Evolutionary conservation across 2,329 filamentous ascomycete species (phyloP).

Genomic region (Epichloe typhina): DNA sequence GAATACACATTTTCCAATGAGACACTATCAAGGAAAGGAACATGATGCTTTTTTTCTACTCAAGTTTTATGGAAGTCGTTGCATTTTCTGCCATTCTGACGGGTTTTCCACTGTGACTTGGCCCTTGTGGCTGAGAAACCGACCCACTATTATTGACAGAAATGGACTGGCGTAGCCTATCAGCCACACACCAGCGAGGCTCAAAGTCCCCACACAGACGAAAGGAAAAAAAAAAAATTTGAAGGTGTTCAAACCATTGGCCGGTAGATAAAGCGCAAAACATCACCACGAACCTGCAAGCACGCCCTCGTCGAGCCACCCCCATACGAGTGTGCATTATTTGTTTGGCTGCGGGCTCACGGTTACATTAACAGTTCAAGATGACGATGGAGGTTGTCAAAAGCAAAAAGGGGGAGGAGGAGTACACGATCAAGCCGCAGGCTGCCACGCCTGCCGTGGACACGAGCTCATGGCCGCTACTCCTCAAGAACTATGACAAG

Average conservation of each 20-base stretch:
- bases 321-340: slow-evolving; percentile 10
- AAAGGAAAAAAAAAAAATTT: slow-evolving; percentile 11
- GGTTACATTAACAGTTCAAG: slow-evolving; percentile 9
- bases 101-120: too few relatives aligned
- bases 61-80: too few relatives aligned
- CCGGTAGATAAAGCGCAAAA: slow-evolving; percentile 6
- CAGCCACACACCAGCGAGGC: slow-evolving; percentile 8
- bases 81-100: too few relatives aligned
- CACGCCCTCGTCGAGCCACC: slow-evolving; percentile 9
- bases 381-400: slow-evolving; percentile 36
- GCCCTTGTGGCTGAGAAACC: slow-evolving; percentile 1
- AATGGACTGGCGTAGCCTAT: slow-evolving; percentile 2
- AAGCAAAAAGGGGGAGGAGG: slow-evolving; percentile 39
- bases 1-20: too few relatives aligned
- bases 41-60: too few relatives aligned
- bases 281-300: slow-evolving; percentile 8
- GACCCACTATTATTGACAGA: background rate
- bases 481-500: slow-evolving; percentile 93
- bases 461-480: slow-evolving; percentile 81
- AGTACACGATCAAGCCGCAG: slow-evolving; percentile 88
- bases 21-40: too few relatives aligned
- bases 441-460: slow-evolving; percentile 64
- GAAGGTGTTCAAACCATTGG: slow-evolving; percentile 8
- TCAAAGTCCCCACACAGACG: slow-evolving; percentile 9
- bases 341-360: slow-evolving; percentile 6